A percentile compares a stretch with the other conserved stretches of the same genome.
These are phyloP conservation scores for Lophiostoma macrostomum DNA, from an alignment of 495 filamentous ascomycete species.

Conservation along the genomic window DNA sequence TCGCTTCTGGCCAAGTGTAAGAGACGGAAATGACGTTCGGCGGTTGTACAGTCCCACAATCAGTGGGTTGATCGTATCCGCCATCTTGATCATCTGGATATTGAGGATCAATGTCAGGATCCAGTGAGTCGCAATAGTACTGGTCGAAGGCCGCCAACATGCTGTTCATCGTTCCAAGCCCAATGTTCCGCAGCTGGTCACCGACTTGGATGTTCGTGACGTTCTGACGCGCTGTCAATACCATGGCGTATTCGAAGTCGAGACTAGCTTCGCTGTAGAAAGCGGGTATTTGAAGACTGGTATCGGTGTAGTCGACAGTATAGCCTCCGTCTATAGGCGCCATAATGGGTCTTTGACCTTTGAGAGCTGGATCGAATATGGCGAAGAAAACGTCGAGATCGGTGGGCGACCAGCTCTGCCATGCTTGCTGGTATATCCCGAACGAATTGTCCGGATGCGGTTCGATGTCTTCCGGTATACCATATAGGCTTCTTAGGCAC, in stretches of 20 bases:
- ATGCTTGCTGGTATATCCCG: not conserved
- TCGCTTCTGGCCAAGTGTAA: conserved; percentile 7
- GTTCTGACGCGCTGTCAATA: not conserved
- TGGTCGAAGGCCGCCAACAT: not conserved
- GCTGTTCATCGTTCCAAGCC: not conserved
- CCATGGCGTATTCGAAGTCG: not conserved
- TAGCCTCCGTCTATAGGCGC: not conserved
- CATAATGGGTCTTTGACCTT: not conserved
- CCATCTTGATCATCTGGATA: not conserved
- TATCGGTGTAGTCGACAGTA: not conserved
- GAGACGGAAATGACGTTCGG: not conserved
- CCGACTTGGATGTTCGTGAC: not conserved
- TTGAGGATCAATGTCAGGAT: too few species aligned
- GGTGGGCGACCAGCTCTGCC: not conserved
- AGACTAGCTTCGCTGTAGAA: not conserved
- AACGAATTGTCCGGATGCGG: not conserved
- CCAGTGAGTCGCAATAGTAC: not conserved
- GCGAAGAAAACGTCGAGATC: conserved; percentile 1
- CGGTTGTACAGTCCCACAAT: not conserved
- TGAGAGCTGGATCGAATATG: too few species aligned
- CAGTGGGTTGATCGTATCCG: not conserved
- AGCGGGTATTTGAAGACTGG: not conserved
- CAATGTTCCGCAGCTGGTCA: not conserved
- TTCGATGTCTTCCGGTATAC: not conserved
- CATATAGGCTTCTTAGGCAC: not conserved